phyloP scores from a whole-genome alignment of 2,329 filamentous ascomycete species.

The Pestalotiopsis sp. region DNA sequence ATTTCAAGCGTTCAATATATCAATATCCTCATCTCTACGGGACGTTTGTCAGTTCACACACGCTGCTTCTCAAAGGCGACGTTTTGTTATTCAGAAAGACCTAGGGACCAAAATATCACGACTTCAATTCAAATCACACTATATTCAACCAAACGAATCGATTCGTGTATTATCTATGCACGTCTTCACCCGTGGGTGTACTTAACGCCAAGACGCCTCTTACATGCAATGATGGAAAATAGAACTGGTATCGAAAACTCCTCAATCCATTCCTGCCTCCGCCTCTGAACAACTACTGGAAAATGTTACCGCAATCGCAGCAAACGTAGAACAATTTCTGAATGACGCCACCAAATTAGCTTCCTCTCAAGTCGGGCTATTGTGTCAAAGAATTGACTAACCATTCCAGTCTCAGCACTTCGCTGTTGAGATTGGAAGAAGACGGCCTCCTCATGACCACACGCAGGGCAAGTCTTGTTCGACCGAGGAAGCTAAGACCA shows the following conservation, averaged over 20 bases:
- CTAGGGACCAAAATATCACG: neutral
- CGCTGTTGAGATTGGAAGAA: slow-evolving; percentile 99
- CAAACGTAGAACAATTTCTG: slow-evolving; percentile 95
- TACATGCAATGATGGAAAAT: slow-evolving; percentile 21
- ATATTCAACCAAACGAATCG: neutral
- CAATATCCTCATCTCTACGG: neutral
- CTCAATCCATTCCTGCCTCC: slow-evolving; percentile 17
- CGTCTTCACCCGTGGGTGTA: neutral
- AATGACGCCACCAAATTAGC: slow-evolving; percentile 12
- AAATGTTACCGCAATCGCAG: slow-evolving; percentile 90
- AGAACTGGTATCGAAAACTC: slow-evolving; percentile 19
- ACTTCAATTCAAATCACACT: neutral
- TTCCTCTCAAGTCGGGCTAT: neutral
- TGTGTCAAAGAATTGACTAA: slow-evolving; percentile 48
- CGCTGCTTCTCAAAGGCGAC: too few species aligned
- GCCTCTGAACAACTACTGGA: slow-evolving; percentile 47
- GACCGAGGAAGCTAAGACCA: slow-evolving; percentile 80
- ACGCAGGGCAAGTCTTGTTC: slow-evolving; percentile 82
- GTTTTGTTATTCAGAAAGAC: too few species aligned
- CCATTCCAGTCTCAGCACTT: slow-evolving; percentile 97
- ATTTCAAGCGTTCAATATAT: neutral
- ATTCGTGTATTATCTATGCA: neutral
- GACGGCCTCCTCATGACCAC: slow-evolving; percentile 86
- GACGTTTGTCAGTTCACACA: neutral
- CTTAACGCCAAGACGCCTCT: slow-evolving; percentile 24